A percentile compares a stretch with the other conserved stretches of the same genome.
Conservation (phyloP, 2,329 filamentous ascomycete species). For the Pyrenophora graminea region DNA sequence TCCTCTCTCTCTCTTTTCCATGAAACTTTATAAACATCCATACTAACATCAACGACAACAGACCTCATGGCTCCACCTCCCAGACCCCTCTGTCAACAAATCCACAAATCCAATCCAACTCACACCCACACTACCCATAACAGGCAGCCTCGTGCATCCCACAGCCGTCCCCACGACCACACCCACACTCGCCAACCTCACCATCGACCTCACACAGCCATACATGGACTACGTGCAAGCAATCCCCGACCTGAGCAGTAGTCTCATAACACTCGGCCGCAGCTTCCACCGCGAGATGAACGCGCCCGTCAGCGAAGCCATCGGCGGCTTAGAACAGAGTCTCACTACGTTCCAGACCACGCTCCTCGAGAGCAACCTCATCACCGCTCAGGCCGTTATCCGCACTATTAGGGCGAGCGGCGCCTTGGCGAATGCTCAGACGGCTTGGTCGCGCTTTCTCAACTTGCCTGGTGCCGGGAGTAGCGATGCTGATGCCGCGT, state of each 20-base stretch:
- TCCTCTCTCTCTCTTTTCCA: not conserved
- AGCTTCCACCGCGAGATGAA: constrained; percentile 47
- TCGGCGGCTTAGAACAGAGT: constrained; percentile 35
- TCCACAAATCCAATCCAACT: constrained; percentile 8
- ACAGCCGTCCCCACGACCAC: constrained; percentile 17
- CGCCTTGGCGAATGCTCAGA: constrained; percentile 36
- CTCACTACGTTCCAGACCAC: constrained; percentile 37
- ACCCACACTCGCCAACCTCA: constrained; percentile 19
- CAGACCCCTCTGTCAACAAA: constrained; percentile 10
- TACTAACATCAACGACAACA: constrained; percentile 8
- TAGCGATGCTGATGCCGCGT: not conserved
- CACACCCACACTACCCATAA: constrained; percentile 25
- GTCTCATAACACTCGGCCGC: constrained; percentile 37
- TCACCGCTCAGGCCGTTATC: constrained; percentile 33
- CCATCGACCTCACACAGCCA: constrained; percentile 25
- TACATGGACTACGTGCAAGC: constrained; percentile 39
- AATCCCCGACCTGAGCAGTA: constrained; percentile 34
- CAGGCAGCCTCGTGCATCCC: constrained; percentile 17
- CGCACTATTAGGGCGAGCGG: constrained; percentile 44
- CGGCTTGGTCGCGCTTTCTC: constrained; percentile 38
- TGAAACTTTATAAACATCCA: too few species aligned
- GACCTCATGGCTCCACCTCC: constrained; percentile 26
- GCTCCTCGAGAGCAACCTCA: constrained; percentile 32
- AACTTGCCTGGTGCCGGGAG: constrained; percentile 34
- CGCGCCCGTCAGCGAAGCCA: constrained; percentile 37